These are phyloP conservation scores for Cystobasidium tubakii DNA, from an alignment of 768 basidiomycete genomes.

Conservation along the genomic window DNA sequence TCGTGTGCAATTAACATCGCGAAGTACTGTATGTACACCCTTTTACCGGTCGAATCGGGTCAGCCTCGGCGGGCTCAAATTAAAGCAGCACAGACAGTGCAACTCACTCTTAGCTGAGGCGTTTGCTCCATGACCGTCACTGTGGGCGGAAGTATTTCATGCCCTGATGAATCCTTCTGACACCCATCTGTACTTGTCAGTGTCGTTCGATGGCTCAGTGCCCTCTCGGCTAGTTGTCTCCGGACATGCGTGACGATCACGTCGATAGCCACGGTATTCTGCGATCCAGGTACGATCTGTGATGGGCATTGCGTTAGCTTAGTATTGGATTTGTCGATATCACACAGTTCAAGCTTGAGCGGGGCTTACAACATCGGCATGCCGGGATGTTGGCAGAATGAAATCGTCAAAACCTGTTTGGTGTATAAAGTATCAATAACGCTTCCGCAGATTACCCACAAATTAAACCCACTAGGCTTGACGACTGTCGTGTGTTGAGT, in stretches of 20 bases:
- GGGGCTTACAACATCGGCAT: conserved; percentile 74
- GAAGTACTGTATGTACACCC: conserved; percentile 84
- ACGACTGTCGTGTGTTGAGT: no score
- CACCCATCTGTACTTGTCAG: not conserved
- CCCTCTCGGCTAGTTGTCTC: conserved; percentile 72
- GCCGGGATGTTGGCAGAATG: conserved; percentile 74
- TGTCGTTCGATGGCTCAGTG: conserved; percentile 55
- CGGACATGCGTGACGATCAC: conserved; percentile 85
- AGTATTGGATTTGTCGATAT: no score
- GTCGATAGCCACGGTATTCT: conserved; percentile 85
- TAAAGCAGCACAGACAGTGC: no score
- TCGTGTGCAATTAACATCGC: conserved; percentile 63
- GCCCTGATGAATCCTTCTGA: not conserved
- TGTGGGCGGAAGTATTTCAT: conserved; percentile 48
- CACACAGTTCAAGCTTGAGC: no score
- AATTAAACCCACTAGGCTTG: conserved; percentile 62
- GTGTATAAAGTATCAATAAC: not conserved
- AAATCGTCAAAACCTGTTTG: conserved; percentile 62
- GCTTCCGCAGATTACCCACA: not conserved
- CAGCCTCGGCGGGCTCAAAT: no score
- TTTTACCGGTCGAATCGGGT: no score
- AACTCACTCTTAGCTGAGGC: conserved; percentile 66
- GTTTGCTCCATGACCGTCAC: conserved; percentile 69
- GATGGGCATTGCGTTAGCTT: not conserved
- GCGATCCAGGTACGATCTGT: conserved; percentile 92